Conservation (phyloP, 2,329 filamentous ascomycete genomes). For the Trichothecium roseum region DNA sequence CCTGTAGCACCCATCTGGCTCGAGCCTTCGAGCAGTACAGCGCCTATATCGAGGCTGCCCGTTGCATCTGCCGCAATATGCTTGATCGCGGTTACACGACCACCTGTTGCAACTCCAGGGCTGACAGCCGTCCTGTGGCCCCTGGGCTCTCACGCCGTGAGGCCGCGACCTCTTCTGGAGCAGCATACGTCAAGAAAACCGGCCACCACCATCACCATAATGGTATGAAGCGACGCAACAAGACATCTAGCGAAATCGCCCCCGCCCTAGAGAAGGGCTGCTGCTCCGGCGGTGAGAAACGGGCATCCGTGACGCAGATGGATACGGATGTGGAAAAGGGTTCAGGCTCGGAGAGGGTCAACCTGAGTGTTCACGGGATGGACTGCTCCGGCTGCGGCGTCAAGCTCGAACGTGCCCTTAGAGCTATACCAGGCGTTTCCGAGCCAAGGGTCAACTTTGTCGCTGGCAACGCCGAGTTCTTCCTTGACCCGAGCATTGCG, state of each 20-base stretch:
- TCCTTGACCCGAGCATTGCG: constrained; percentile 12
- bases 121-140: no score
- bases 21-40: constrained; percentile 22
- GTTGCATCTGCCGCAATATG: constrained; percentile 24
- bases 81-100: constrained; percentile 16
- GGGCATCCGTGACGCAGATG: neutral
- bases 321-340: constrained; percentile 15
- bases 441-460: constrained; percentile 25
- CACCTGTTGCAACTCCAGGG: constrained; percentile 13
- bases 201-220: constrained; percentile 9
- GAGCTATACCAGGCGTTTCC: constrained; percentile 16
- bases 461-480: constrained; percentile 24
- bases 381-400: constrained; percentile 24
- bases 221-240: constrained; percentile 10
- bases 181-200: no score
- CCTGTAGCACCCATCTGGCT: constrained; percentile 20
- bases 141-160: no score
- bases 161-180: no score
- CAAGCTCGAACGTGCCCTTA: constrained; percentile 19
- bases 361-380: constrained; percentile 22
- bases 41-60: constrained; percentile 23
- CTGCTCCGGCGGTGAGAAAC: no score
- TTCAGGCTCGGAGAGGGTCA: constrained; percentile 14
- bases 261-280: no score
- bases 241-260: constrained; percentile 3